phyloP scores from a whole-genome alignment of 2,329 filamentous ascomycete genomes.

The Aspergillus sp. region DNA sequence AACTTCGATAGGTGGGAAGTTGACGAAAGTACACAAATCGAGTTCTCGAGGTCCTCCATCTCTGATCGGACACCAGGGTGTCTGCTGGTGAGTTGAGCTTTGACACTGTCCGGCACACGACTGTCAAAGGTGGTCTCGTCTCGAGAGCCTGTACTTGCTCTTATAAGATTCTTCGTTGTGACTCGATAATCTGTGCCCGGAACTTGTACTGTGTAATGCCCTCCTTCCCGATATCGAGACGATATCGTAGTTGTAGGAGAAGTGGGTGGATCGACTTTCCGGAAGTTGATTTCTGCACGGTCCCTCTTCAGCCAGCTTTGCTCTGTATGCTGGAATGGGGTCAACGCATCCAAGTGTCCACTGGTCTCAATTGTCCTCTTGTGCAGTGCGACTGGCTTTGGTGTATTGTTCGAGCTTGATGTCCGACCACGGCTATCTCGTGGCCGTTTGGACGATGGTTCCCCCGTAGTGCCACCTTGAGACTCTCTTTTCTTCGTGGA shows the following conservation, averaged over 20 bases:
- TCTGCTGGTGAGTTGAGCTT: not conserved
- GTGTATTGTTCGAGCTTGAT: conserved; percentile 9
- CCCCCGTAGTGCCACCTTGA: not conserved
- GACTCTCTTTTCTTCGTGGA: not conserved
- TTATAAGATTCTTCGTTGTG: not conserved
- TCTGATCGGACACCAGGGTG: not conserved
- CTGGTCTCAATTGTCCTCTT: not conserved
- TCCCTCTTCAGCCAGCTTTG: conserved; percentile 35
- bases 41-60: conserved; percentile 18
- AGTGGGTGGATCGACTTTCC: conserved; percentile 38
- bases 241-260: conserved; percentile 34
- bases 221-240: conserved; percentile 21
- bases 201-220: conserved; percentile 9
- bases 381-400: conserved; percentile 9
- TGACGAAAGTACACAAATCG: conserved; percentile 35
- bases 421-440: not conserved
- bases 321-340: conserved; percentile 10
- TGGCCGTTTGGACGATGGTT: not conserved
- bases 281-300: conserved; percentile 28
- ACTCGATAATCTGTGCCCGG: conserved; percentile 1
- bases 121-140: not conserved
- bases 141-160: not conserved
- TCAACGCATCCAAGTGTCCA: not conserved
- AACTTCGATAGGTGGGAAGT: conserved; percentile 43
- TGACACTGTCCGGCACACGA: not conserved